Base-by-base conservation (phyloP, 1,284 basidiomycete genomes). In the Leucoagaricus sp. region DNA sequence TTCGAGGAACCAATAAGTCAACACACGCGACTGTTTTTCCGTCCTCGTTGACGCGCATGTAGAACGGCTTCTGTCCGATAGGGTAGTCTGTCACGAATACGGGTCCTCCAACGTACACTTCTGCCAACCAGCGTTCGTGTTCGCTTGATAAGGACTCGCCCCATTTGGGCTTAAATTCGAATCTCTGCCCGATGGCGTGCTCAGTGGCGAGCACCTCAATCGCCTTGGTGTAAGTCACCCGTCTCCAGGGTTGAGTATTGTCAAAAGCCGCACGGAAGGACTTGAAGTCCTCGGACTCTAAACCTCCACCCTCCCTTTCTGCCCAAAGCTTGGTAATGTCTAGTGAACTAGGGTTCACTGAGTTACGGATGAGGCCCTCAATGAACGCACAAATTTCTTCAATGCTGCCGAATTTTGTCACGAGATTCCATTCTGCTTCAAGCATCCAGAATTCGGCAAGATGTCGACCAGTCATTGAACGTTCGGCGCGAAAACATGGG, bases 381-480 rank as follows among this genome's bases (percentile, higher is more conserved):
- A 90, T 85, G 21, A 94, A 75, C 38, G 77, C 74, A 69, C 92
- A 90, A 13, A 97, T 72, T 19, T 84, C 82, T 0, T 72, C 53
- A n/a, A 55, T 21, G 34, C 46, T 45, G 21, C 42, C 12, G 19
- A 8, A 36, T 1, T 40, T 28, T 5, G 53, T 61, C 58, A 50
- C 91, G 91, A 0, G 85, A 12, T 51, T 85, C 77, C 92, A 86
- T 69, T 97, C 96, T 0, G 91, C 94, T 73, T 99, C 96, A 56
- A 97, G 82, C 96, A 99, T 99, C 92, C 94, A 97, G 72, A 99
- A 99, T 69, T 99, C 97, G 48, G 93, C 86, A 6, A 99, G 82
- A 71, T 99, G 96, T n/a, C 96, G 82, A 49, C 85, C 86, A 1
- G 96, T 98, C 63, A 89, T 82, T 3, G 87, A 91, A 6, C 86